A percentile compares a stretch with the other conserved stretches of the same genome.
phyloP scores from a whole-genome alignment of 345 rosid genomes.

The Dimocarpus longan region DNA sequence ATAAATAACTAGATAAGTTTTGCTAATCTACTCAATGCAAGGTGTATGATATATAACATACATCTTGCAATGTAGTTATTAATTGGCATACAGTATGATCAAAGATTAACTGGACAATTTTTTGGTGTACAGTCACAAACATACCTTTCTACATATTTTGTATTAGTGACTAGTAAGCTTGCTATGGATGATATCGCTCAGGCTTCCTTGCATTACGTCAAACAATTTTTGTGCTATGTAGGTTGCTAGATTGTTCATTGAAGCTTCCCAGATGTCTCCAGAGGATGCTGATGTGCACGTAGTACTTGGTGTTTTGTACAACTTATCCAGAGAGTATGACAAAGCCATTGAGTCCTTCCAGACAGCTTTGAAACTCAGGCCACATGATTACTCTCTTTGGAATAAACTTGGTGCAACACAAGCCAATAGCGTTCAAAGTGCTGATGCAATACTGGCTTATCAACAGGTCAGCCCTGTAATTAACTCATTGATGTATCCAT shows the following conservation, averaged over 20 bases:
- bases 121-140: background rate
- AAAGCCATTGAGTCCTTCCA: slow-evolving; percentile 84
- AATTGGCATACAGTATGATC: background rate
- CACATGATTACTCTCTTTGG: slow-evolving; percentile 98
- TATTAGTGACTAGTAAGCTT: background rate
- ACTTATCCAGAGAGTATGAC: slow-evolving; percentile 90
- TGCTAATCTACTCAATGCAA: background rate
- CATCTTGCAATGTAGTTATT: background rate
- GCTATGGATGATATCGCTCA: background rate
- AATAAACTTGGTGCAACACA: slow-evolving; percentile 99
- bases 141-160: background rate
- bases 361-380: slow-evolving; percentile 84
- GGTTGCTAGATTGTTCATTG: slow-evolving; percentile 83
- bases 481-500: background rate
- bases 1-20: background rate
- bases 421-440: slow-evolving; percentile 98
- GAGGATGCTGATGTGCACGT: slow-evolving; percentile 98
- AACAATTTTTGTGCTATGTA: slow-evolving; percentile 28
- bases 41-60: background rate
- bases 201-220: background rate
- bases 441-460: slow-evolving; percentile 97
- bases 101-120: background rate
- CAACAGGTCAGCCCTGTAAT: slow-evolving; percentile 60
- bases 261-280: slow-evolving; percentile 90
- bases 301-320: slow-evolving; percentile 90